These are phyloP conservation scores for Begonia fuchsioides DNA, from an alignment of 306 rosid genomes.

Conservation along the genomic window DNA sequence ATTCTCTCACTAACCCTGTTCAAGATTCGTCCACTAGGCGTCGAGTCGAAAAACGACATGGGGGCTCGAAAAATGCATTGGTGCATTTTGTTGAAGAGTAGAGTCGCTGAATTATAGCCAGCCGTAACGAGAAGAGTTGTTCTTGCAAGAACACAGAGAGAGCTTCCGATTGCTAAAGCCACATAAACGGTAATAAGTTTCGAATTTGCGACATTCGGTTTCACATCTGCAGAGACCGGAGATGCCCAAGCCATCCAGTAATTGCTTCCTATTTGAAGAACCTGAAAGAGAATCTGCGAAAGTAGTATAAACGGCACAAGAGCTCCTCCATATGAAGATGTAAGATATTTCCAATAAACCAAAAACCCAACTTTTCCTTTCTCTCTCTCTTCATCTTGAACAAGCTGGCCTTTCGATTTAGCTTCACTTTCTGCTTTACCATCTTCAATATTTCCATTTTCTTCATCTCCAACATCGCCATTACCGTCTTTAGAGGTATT, in stretches of 20 bases:
- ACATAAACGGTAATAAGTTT: constrained; percentile 44
- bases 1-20: constrained; percentile 41
- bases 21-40: constrained; percentile 76
- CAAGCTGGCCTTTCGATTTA: constrained; percentile 48
- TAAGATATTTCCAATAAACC: constrained; percentile 64
- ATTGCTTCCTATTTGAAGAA: constrained; percentile 78
- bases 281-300: constrained; percentile 46
- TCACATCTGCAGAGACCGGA: constrained; percentile 46
- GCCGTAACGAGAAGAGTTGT: constrained; percentile 30
- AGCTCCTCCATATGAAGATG: constrained; percentile 63
- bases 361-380: constrained; percentile 63
- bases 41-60: constrained; percentile 81
- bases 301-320: constrained; percentile 69
- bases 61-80: constrained; percentile 63
- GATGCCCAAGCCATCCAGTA: constrained; percentile 96
- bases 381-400: constrained; percentile 90
- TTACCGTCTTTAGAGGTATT: constrained; percentile 15
- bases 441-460: constrained; percentile 17
- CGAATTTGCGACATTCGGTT: constrained; percentile 28
- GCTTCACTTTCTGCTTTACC: constrained; percentile 19
- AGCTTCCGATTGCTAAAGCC: constrained; percentile 55
- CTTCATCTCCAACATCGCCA: constrained; percentile 22
- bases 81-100: constrained; percentile 75
- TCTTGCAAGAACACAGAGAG: constrained; percentile 43
- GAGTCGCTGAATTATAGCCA: constrained; percentile 57